Evolutionary conservation across 75 land plant genomes (phyloP), one percentile per base, ranked within the genome.

Genomic region (Pinus albicaulis): DNA sequence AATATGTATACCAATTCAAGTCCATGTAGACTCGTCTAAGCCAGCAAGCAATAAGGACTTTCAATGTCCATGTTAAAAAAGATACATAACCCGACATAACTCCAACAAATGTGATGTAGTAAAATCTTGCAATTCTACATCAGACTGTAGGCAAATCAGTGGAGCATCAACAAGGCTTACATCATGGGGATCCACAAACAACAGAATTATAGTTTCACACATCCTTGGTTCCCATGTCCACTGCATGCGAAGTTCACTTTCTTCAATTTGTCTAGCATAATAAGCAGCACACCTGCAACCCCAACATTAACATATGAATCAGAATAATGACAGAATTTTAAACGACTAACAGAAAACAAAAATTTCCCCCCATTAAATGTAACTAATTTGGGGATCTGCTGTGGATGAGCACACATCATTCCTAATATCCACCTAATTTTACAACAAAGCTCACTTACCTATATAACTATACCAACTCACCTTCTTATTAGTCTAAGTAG

Each of bases 141-240:
- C 69, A 56, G 20, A 74, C 24, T 60, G 8, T 57, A 31, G 78
- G 24, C 22, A 55, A 28, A 76, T 20, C 61, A 23, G 77, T 15
- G 23, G 23, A 79, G 48, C 73, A 76, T 74, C 36, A 74, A 59
- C 5, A 48, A 52, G 28, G 22, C 88, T 74, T 81, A 93, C 98
- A 87, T 89, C 89, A 83, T 87, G 77, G 56, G 95, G 82, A 76
- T 89, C 89, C 64, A 91, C 57, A 80, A 91, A 82, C 53, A 88
- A 79, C 73, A 97, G 93, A 17, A 92, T 76, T 76, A 97, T 75
- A 66, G 93, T 84, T 72, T 94, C 98, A 16, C 92, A 87, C 86
- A 97, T 87, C 59, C 61, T 76, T 57, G 99, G 93, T 64, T 94
- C 99, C 98, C 95, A 97, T 24, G 82, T 84, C 93, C 93, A 97